A percentile compares a stretch with the other conserved stretches of the same genome.
phyloP scores from a whole-genome alignment of 208 protist genomes.

The Histomonas meleagridis region DNA sequence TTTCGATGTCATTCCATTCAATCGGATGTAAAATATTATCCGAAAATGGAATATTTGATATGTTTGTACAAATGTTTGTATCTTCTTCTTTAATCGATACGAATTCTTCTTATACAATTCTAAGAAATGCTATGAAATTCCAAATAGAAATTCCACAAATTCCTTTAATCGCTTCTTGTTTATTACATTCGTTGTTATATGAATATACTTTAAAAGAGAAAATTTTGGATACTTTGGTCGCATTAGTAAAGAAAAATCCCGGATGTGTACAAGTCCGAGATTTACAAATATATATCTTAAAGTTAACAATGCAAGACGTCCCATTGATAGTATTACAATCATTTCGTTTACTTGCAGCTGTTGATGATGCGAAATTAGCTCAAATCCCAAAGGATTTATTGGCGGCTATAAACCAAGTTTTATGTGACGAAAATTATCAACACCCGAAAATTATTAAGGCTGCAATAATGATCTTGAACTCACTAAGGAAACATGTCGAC shows the following conservation, averaged over 20 bases:
- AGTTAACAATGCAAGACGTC: neutral
- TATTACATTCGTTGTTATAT: neutral
- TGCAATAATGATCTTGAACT: too few species aligned
- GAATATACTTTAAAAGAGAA: neutral
- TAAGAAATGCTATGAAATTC: neutral
- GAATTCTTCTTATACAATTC: neutral
- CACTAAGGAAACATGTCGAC: too few species aligned
- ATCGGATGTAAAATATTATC: neutral
- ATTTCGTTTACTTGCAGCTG: neutral
- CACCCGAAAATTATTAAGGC: neutral
- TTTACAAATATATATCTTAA: neutral
- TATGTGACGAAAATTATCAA: neutral
- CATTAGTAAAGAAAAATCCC: neutral
- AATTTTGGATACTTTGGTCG: neutral
- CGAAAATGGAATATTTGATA: neutral
- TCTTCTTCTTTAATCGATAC: neutral
- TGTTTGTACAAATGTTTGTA: neutral
- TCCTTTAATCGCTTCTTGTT: neutral
- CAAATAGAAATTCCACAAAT: neutral
- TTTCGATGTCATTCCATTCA: neutral
- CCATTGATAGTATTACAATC: neutral
- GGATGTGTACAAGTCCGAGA: neutral
- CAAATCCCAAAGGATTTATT: neutral
- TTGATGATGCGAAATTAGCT: neutral
- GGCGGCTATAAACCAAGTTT: neutral